Evolutionary conservation across 495 filamentous ascomycete species (phyloP).

Genomic region (Trichocladium antarcticum): DNA sequence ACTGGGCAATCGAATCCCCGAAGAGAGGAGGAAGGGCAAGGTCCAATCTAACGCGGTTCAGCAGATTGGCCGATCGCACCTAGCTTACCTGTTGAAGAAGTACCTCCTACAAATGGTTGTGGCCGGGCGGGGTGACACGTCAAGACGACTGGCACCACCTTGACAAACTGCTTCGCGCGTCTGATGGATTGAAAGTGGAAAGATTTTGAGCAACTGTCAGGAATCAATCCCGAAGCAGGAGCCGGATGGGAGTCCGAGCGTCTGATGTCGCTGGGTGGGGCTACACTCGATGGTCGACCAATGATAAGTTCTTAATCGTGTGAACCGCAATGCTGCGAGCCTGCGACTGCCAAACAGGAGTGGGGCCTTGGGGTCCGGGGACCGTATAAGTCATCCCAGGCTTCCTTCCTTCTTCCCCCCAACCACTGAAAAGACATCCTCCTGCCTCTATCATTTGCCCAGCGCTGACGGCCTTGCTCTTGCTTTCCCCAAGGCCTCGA

Average conservation of each 20-base stretch:
- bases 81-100: conserved; percentile 15
- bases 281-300: background rate
- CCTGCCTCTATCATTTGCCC: background rate
- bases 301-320: background rate
- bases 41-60: no score
- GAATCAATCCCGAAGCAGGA: conserved; percentile 11
- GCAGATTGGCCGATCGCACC: no score
- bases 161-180: background rate
- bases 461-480: no score
- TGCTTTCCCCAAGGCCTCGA: no score
- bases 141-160: conserved; percentile 6
- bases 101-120: conserved; percentile 1
- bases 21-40: no score
- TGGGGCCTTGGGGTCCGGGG: background rate
- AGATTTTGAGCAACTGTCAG: conserved; percentile 16
- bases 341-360: background rate
- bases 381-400: background rate
- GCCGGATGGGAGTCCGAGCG: conserved; percentile 8
- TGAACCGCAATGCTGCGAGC: background rate
- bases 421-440: background rate
- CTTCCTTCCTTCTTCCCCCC: background rate
- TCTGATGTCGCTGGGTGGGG: conserved; percentile 5
- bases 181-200: conserved; percentile 5
- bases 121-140: conserved; percentile 12
- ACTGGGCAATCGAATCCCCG: no score